phyloP scores from a whole-genome alignment of 352 stramenopile genomes.

The Globisporangium carolinianum region DNA sequence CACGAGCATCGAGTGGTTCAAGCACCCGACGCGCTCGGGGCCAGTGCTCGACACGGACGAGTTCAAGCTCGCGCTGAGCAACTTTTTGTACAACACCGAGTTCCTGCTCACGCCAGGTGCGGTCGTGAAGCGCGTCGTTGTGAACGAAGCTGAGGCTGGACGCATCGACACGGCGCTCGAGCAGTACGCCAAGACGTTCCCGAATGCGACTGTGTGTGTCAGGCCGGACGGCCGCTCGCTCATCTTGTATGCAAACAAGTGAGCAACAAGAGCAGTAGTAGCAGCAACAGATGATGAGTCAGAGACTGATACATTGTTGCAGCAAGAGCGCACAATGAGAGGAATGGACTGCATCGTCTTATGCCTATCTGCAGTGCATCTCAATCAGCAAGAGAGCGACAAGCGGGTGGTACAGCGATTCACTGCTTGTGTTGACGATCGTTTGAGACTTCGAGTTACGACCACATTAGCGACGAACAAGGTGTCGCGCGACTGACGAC shows the following conservation, averaged over 20 bases:
- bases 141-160: conserved; percentile 29
- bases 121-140: conserved; percentile 24
- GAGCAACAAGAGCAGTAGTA: no score
- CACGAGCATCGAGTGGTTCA: conserved; percentile 46
- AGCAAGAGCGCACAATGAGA: no score
- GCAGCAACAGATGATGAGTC: no score
- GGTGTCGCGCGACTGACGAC: no score
- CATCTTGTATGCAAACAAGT: conserved; percentile 1
- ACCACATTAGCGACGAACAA: no score
- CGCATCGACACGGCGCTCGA: conserved; percentile 22
- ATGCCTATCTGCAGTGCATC: no score
- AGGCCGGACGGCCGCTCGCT: conserved; percentile 6
- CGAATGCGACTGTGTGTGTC: conserved; percentile 1
- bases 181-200: conserved; percentile 8
- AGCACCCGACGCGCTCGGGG: conserved; percentile 42
- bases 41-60: conserved; percentile 42
- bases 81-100: neutral
- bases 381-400: no score
- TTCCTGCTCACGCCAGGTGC: conserved; percentile 28
- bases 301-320: no score
- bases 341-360: no score
- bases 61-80: conserved; percentile 13
- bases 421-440: no score
- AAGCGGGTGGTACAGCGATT: no score
- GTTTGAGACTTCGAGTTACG: no score